Evolutionary conservation across 129 eudicot species (phyloP).

Genomic region (Solidago caesia): DNA sequence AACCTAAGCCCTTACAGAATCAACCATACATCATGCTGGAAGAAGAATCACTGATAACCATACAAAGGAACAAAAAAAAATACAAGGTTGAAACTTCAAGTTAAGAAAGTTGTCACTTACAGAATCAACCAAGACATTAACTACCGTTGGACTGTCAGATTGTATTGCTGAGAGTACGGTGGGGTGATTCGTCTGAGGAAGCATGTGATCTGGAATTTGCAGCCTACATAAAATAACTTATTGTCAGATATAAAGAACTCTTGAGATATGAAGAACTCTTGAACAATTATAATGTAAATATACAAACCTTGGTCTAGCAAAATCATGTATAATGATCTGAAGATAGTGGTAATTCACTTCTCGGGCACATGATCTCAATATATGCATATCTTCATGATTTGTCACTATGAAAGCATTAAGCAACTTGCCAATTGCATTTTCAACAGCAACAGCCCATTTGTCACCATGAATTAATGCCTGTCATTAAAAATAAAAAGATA

Average conservation of each 20-base stretch:
- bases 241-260: conserved; percentile 16
- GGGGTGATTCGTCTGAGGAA: conserved; percentile 89
- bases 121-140: conserved; percentile 81
- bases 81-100: conserved; percentile 9
- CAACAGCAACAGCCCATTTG: conserved; percentile 81
- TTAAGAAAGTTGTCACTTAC: conserved; percentile 33
- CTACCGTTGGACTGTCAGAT: conserved; percentile 78
- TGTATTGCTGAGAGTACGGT: conserved; percentile 66
- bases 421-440: conserved; percentile 71
- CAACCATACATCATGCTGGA: conserved; percentile 18
- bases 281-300: conserved; percentile 9
- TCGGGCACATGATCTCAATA: conserved; percentile 70
- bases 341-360: conserved; percentile 65
- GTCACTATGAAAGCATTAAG: conserved; percentile 93
- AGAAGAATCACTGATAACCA: not conserved
- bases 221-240: conserved; percentile 47
- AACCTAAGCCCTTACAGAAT: not conserved
- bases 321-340: conserved; percentile 77
- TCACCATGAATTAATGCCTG: conserved; percentile 77
- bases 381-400: conserved; percentile 70
- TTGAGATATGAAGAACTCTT: conserved; percentile 14
- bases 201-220: conserved; percentile 71
- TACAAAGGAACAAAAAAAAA: not conserved
- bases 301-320: conserved; percentile 72
- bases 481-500: conserved; percentile 5